Evolutionary conservation across 495 filamentous ascomycete species (phyloP).

Genomic region (Trichoderma orchidacearum): DNA sequence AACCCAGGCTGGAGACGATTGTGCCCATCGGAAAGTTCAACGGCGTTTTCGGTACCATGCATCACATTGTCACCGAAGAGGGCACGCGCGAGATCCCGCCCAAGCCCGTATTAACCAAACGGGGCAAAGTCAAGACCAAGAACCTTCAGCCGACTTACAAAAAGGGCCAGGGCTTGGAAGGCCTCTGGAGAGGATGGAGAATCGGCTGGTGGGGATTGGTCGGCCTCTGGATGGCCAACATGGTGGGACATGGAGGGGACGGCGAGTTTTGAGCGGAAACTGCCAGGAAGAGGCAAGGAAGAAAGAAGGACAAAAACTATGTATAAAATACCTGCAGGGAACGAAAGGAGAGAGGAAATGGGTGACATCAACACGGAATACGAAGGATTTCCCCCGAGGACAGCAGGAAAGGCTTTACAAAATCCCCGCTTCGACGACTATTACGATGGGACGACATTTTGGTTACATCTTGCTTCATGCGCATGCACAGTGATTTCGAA

Average conservation of each 20-base stretch:
- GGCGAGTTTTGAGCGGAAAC: slow-evolving; percentile 25
- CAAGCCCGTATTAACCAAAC: slow-evolving; percentile 17
- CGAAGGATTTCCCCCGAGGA: background rate
- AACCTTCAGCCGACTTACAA: slow-evolving; percentile 32
- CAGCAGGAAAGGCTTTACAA: background rate
- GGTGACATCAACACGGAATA: background rate
- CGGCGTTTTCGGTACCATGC: slow-evolving; percentile 79
- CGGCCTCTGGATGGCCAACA: slow-evolving; percentile 55
- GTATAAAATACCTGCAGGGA: background rate
- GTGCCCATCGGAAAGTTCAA: slow-evolving; percentile 62
- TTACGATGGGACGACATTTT: background rate
- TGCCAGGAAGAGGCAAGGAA: too few species aligned
- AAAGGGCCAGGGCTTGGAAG: slow-evolving; percentile 68
- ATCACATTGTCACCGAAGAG: slow-evolving; percentile 73
- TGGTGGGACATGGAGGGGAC: slow-evolving; percentile 30
- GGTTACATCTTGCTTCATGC: background rate
- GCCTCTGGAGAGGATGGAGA: slow-evolving; percentile 87
- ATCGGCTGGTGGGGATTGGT: slow-evolving; percentile 92
- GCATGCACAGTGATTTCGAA: background rate
- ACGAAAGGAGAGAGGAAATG: background rate
- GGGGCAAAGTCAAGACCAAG: slow-evolving; percentile 17
- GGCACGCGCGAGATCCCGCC: slow-evolving; percentile 34
- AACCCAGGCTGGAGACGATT: slow-evolving; percentile 46
- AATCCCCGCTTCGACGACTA: background rate
- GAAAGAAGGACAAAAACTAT: background rate